These are phyloP conservation scores for Alternaria gaisen DNA, from an alignment of 2,329 filamentous ascomycete species.

Conservation along the genomic window DNA sequence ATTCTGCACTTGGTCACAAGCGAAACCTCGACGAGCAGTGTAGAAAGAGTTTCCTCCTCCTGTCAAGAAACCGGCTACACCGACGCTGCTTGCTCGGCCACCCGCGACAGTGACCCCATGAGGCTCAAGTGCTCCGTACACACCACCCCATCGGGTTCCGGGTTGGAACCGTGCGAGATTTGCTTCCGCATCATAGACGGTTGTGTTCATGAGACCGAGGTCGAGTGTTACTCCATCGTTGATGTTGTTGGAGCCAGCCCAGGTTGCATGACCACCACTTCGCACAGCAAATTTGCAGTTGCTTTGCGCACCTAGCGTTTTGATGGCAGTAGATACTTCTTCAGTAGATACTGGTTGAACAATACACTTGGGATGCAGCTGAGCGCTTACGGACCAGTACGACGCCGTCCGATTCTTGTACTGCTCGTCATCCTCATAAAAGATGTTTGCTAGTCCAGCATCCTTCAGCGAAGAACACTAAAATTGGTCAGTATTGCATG, in stretches of 20 bases:
- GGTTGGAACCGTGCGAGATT: constrained; percentile 34
- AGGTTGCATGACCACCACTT: constrained; percentile 38
- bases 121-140: constrained; percentile 40
- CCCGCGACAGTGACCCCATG: constrained; percentile 30
- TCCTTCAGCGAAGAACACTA: constrained; percentile 30
- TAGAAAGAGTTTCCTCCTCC: constrained; percentile 43
- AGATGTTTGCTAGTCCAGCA: constrained; percentile 25
- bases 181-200: constrained; percentile 17
- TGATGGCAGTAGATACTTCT: constrained; percentile 33
- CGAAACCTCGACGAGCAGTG: constrained; percentile 32
- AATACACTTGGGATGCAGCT: constrained; percentile 41
- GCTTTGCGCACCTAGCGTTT: constrained; percentile 15
- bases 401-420: constrained; percentile 29
- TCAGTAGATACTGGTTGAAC: constrained; percentile 39
- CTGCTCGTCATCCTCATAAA: constrained; percentile 21
- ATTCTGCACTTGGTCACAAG: constrained; percentile 40
- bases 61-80: constrained; percentile 39
- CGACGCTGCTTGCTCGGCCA: constrained; percentile 36
- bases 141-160: constrained; percentile 45
- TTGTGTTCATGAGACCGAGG: constrained; percentile 35
- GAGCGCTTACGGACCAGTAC: constrained; percentile 39
- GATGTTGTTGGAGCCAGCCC: constrained; percentile 43
- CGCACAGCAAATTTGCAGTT: constrained; percentile 35
- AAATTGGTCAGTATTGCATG: constrained; percentile 13
- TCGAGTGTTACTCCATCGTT: constrained; percentile 41